Base-by-base conservation (phyloP, 148 eudicot genomes). In the Cornus kousa region DNA sequence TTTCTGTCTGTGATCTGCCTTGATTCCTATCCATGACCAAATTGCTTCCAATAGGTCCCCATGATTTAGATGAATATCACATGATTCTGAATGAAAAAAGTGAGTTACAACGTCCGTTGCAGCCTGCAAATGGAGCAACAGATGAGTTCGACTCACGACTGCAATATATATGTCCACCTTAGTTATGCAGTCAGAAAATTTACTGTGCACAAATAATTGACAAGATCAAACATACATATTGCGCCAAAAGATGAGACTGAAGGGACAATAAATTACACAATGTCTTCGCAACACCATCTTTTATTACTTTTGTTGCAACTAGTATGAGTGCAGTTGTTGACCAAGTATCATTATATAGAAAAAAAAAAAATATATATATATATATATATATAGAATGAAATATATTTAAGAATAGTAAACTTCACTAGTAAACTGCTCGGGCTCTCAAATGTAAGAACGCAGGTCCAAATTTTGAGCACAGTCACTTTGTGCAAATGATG, bases 11-110 rank as follows among this genome's bases (percentile, higher is more conserved):
- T 90, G 87, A 76, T 91, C 94, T 35, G 86, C 79, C 78, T 84
- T 88, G 60, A 93, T 86, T 78, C 99, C 99, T 60, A 88, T 77
- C 99, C 99, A 95, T 32, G 94, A 87, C 99, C 99, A 95, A 86
- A 95, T 89, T 74, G 97, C 99, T 33, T 93, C 91, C 85, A 92
- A 80, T 53, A 95, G 84, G 78, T 87, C 87, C 73, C 90, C 97
- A 87, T 95, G 99, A 87, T 89, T 95, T 71, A 95, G 85, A 88
- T 95, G 99, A 81, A 95, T 89, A 78, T 93, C 92, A 82, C 94
- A 89, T 71, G 91, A 93, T 78, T 91, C 94, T 10, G 90, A 87
- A 78, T 84, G 83, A 82, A 90, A 93, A 84, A 90, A 90, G 46
- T 75, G 85, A 78, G 71, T 75, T 69, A 93, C 53, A 55, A 93